Evolutionary conservation across 345 rosid species (phyloP).

Genomic region (Lepidium aucheri): DNA sequence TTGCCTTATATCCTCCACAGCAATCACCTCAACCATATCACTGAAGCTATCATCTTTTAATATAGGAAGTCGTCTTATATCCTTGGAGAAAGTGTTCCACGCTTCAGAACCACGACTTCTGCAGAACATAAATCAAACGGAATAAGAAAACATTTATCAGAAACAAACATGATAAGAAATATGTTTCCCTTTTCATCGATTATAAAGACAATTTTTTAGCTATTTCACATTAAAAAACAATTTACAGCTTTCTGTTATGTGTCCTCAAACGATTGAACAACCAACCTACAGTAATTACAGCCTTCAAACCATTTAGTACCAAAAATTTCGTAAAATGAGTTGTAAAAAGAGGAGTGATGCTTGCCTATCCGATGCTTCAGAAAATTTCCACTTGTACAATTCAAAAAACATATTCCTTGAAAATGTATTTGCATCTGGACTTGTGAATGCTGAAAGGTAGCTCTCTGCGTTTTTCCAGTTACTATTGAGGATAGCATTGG

Average conservation of each 20-base stretch:
- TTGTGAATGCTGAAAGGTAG: conserved; percentile 33
- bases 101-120: conserved; percentile 45
- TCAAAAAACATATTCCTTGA: conserved; percentile 27
- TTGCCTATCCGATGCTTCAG: conserved; percentile 23
- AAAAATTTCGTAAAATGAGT: neutral
- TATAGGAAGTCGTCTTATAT: conserved; percentile 40
- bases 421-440: conserved; percentile 8
- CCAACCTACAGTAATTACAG: neutral
- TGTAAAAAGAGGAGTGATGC: neutral
- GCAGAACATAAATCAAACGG: conserved; percentile 9
- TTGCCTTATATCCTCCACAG: conserved; percentile 42
- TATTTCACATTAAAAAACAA: neutral
- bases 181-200: neutral
- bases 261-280: neutral
- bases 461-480: conserved; percentile 30
- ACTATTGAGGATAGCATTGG: conserved; percentile 12
- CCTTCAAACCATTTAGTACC: neutral
- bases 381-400: conserved; percentile 22
- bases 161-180: neutral
- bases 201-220: neutral
- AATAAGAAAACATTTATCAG: conserved; percentile 2
- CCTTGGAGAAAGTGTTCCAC: conserved; percentile 37
- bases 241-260: neutral
- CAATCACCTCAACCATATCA: conserved; percentile 42
- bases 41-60: conserved; percentile 39